Base-by-base conservation (phyloP, 495 filamentous ascomycete species). In the Massariosphaeria phaeospora region DNA sequence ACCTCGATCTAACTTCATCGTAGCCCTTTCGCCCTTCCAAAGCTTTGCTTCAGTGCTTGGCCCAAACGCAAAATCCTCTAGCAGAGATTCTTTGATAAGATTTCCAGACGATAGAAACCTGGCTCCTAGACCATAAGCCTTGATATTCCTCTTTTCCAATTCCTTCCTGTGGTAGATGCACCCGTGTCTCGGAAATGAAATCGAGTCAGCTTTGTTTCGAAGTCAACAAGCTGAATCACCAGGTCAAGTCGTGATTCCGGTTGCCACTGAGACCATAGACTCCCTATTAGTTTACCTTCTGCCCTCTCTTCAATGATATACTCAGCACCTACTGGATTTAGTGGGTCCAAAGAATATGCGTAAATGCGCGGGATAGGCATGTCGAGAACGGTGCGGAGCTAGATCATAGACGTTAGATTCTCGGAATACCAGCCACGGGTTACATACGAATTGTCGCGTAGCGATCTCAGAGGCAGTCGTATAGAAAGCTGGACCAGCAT, bases 81-180 rank as follows among this genome's bases (percentile, higher is more conserved):
- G n/a, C n/a, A n/a, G n/a, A n/a, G n/a, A n/a, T n/a, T n/a, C n/a
- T n/a, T n/a, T n/a, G n/a, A n/a, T n/a, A n/a, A n/a, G n/a, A n/a
- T 53, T 21, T 36, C n/a, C 40, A 7, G 39, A 43, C 18, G 24
- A 33, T 45, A 31, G 13, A 35, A 25, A 23, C 27, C 17, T 23
- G 18, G 26, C 39, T 43, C 33, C 49, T 18, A 43, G 49, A 33
- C 45, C 49, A 43, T 53, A 33, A 8, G 26, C 36, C 8, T 21
- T 36, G 45, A 44, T 12, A 35, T n/a, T 23, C 40, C 45, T 45
- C 36, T 45, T 45, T 25, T 53, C 24, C 25, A 74, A 52, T 61
- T 74, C 69, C 10, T 69, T 61, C 59, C 68, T 72, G 59, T 66
- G 72, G 56, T 72, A 73, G 9, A 74, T 69, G 55, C 64, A 73